These are phyloP conservation scores for Talaromyces sp. DNA, from an alignment of 2,329 filamentous ascomycete genomes.

Conservation along the genomic window DNA sequence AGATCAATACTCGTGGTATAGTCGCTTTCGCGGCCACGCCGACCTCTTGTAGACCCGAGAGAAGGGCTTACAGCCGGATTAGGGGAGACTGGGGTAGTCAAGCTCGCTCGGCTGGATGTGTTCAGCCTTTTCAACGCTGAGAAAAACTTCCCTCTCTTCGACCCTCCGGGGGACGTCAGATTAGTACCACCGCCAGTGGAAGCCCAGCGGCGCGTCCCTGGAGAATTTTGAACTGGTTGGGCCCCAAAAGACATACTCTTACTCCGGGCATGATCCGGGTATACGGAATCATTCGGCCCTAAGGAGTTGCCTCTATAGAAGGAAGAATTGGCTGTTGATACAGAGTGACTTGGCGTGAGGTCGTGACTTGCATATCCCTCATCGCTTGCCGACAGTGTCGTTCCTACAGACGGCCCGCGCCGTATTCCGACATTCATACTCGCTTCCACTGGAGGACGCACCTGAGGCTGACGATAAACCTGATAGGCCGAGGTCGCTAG, in stretches of 20 bases:
- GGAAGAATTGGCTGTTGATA: constrained; percentile 9
- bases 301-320: constrained; percentile 11
- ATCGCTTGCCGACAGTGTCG: constrained; percentile 19
- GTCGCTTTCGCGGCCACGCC: constrained; percentile 20
- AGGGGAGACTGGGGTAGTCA: constrained; percentile 10
- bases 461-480: constrained; percentile 20
- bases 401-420: constrained; percentile 13
- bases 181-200: constrained; percentile 12
- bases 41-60: constrained; percentile 15
- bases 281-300: constrained; percentile 14
- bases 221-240: constrained; percentile 6
- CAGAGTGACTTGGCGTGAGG: constrained; percentile 12
- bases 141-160: constrained; percentile 19
- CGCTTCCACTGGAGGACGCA: neutral
- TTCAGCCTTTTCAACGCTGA: constrained; percentile 16
- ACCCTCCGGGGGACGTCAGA: constrained; percentile 11
- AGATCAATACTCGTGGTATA: constrained; percentile 34
- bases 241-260: constrained; percentile 17
- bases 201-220: constrained; percentile 17
- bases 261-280: constrained; percentile 15
- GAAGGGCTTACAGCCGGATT: constrained; percentile 11
- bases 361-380: constrained; percentile 25
- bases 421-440: constrained; percentile 2
- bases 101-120: constrained; percentile 13
- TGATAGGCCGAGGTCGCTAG: constrained; percentile 22